phyloP scores from a whole-genome alignment of 169 alveolate species.

The Eimeria acervulina region DNA sequence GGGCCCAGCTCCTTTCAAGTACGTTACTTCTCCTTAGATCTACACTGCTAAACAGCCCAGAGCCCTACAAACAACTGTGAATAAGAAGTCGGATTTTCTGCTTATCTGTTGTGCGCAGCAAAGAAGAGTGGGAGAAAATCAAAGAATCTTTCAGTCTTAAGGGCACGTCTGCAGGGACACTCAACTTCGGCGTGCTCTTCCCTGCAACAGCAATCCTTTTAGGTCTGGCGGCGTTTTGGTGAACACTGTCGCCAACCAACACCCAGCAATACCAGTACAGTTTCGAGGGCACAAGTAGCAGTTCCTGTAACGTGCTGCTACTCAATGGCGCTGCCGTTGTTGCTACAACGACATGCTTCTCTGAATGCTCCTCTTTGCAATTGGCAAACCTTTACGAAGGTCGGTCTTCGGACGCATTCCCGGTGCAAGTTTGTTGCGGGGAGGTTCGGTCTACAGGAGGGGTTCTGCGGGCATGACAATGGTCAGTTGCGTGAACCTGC shows the following conservation, averaged over 20 bases:
- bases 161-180: not conserved
- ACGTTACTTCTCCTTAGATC: not conserved
- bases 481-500: not conserved
- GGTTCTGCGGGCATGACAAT: not conserved
- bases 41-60: not conserved
- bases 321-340: not conserved
- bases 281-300: not conserved
- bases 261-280: not conserved
- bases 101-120: not conserved
- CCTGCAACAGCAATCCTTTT: not conserved
- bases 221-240: not conserved
- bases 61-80: not conserved
- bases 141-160: not conserved
- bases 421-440: not conserved
- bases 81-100: not conserved
- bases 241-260: not conserved
- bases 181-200: not conserved
- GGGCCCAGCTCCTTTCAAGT: slow-evolving; percentile 24
- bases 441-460: not conserved
- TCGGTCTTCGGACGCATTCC: not conserved
- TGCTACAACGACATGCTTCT: not conserved
- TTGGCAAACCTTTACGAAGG: not conserved
- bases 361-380: not conserved
- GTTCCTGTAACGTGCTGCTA: not conserved
- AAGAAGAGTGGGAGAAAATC: slow-evolving; percentile 11